phyloP scores from a whole-genome alignment of 2,329 filamentous ascomycete species.

The Aphanocladium album region DNA sequence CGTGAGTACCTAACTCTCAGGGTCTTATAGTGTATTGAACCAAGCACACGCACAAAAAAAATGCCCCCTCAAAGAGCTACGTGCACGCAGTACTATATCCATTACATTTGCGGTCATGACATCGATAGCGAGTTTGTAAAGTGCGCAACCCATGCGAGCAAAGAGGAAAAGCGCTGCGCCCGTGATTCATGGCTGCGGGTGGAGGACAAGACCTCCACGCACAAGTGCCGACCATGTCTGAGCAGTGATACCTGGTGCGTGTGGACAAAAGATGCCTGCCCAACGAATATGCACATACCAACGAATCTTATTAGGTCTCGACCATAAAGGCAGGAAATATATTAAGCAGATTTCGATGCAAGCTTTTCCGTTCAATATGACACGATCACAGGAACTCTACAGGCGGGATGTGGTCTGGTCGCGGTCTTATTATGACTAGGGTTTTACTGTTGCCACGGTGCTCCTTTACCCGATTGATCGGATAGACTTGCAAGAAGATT shows the following conservation, averaged over 20 bases:
- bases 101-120: neutral
- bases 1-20: too few relatives aligned
- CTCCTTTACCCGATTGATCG: too few relatives aligned
- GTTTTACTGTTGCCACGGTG: too few relatives aligned
- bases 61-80: neutral
- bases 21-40: too few relatives aligned
- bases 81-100: slow-evolving; percentile 1
- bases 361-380: too few relatives aligned
- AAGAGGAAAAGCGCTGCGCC: neutral
- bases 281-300: neutral
- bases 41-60: too few relatives aligned
- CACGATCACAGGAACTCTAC: too few relatives aligned
- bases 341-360: too few relatives aligned
- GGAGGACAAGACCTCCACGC: neutral
- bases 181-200: neutral
- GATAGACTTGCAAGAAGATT: neutral
- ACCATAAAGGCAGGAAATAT: too few relatives aligned
- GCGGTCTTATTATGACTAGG: too few relatives aligned
- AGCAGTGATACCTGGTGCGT: neutral
- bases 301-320: neutral
- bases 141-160: neutral
- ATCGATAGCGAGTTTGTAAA: neutral
- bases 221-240: slow-evolving; percentile 1
- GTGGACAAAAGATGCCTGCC: too few relatives aligned
- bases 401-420: too few relatives aligned